Evolutionary conservation across 2,329 filamentous ascomycete species (phyloP), one percentile per base, ranked within the genome.

Genomic region (Lecanosticta acicola): DNA sequence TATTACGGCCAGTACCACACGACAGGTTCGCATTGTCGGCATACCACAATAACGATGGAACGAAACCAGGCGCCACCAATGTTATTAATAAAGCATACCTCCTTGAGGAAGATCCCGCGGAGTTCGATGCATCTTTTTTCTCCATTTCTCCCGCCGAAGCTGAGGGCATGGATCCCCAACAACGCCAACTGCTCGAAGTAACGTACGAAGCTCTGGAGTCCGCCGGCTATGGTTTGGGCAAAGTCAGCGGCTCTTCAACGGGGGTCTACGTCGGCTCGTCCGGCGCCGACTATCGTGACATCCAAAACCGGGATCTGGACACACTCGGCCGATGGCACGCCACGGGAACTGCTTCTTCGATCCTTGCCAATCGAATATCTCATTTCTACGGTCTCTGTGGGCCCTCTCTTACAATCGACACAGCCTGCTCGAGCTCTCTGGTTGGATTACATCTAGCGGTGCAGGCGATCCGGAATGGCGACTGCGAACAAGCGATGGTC

Each of bases 351-450:
- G 48, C 39, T 10, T 19, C 24, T 1, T 24, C 32, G n/a, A 46
- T 55, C n/a, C 17, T 46, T 11, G 47, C 46, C 17, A 56, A 54
- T 29, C 26, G 55, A 14, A 34, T 59, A 7, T 48, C 41, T 4
- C 49, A 69, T 53, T 69, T 68, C 33, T 71, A 68, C 48, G 59
- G 55, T 41, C 63, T 63, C 58, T 53, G 60, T 5, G 45, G 45
- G 2, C 40, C 39, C 3, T 37, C 32, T 3, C 64, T 72, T 56
- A 71, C 68, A 0, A 63, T 75, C 13, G 70, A 74, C 32, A 74
- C 72, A 0, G 72, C 71, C 1, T 75, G 72, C 46, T 73, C 71
- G 2, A 68, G 68, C 1, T 68, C 65, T 37, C 51, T 74, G 2
- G 51, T 61, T 19, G 64, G 63, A 2, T 37, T 66, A 3, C 64